These are phyloP conservation scores for Solanum neorickii DNA, from an alignment of 257 asterid species.

Conservation along the genomic window DNA sequence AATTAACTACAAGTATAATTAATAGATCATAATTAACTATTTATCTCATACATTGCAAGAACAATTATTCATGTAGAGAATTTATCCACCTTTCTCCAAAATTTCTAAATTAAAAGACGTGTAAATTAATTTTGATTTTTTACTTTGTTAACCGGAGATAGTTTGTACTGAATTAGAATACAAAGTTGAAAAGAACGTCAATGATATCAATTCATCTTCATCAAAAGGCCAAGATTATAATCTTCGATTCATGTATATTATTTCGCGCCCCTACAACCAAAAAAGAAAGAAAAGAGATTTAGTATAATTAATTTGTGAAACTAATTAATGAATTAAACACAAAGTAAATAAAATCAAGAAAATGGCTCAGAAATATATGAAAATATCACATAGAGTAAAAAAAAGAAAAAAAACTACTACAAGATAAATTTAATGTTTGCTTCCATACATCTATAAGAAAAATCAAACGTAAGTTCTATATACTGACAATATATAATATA, in stretches of 20 bases:
- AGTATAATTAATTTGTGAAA: not conserved
- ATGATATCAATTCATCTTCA: too few relatives aligned
- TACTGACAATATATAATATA: not conserved
- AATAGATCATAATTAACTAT: not conserved
- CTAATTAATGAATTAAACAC: not conserved
- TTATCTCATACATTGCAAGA: not conserved
- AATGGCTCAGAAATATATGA: not conserved
- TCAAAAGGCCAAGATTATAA: too few relatives aligned
- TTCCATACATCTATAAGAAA: not conserved
- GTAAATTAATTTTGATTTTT: not conserved
- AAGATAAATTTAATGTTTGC: not conserved
- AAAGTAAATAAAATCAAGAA: not conserved
- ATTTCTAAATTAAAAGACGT: not conserved
- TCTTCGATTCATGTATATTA: too few relatives aligned
- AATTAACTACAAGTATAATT: not conserved
- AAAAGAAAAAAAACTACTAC: not conserved
- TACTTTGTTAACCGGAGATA: too few relatives aligned
- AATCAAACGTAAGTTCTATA: not conserved
- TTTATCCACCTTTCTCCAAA: not conserved
- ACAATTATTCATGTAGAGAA: not conserved
- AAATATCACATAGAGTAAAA: not conserved
- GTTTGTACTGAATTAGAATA: too few relatives aligned
- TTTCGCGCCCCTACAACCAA: not conserved
- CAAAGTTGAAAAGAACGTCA: too few relatives aligned
- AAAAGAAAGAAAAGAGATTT: too few relatives aligned